Evolutionary conservation across 2,329 filamentous ascomycete species (phyloP), one percentile per base, ranked within the genome.

Genomic region (Bipolaris bicolor): DNA sequence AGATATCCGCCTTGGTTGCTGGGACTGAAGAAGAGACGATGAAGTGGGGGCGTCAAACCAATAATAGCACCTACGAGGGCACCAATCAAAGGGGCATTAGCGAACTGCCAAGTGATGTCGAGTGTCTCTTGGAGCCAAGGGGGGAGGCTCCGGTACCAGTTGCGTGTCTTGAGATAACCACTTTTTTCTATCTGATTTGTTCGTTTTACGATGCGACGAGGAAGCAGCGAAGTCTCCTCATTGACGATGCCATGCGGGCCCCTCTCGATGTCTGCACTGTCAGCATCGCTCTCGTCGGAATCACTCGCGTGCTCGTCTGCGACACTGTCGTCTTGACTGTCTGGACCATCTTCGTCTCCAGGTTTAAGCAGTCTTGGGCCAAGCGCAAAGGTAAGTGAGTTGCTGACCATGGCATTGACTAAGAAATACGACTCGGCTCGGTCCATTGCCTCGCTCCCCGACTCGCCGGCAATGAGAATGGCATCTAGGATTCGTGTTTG

Each of bases 401-500:
- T 88, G 40, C 81, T 83, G 9, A 89, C 79, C 52, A 88, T 88
- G 3, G 86, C 82, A 61, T 86, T 88, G 57, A 90, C 82, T 3
- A 90, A 75, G 66, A 90, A 88, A 70, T 88, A 90, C 13, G 84
- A 84, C 67, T 88, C 85, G 6, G 86, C 86, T 9, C 87, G 79
- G 51, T 84, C 80, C 11, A 89, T 77, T 0, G 84, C 84, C 3
- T 77, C 76, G 1, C 73, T 64, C 2, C 76, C 71, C 1, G 78
- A 70, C 62, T 83, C 77, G 63, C 81, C 62, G 58, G 74, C 60
- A 57, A 81, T 70, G 16, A 88, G 77, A 43, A 79, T 68, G 2
- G 78, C 70, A 22, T 79, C 71, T 6, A 89, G 75, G 24, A 88
- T 84, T 2, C 85, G 86, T 0, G 87, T 86, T 9, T 80, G 76